These are phyloP conservation scores for Lagerstroemia fauriei DNA, from an alignment of 441 rosid species.

Conservation along the genomic window DNA sequence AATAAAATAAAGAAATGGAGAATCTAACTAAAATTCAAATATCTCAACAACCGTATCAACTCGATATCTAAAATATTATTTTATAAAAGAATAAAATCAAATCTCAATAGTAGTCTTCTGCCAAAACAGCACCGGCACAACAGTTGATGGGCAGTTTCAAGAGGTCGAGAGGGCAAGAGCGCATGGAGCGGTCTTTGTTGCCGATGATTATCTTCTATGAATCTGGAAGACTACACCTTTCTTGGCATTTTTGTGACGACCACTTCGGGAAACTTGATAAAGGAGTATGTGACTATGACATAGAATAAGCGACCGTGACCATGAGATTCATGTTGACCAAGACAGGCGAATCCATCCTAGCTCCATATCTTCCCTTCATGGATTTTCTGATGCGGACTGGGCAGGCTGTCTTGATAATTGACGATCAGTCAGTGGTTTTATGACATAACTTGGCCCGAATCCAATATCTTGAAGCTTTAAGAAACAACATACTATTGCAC, in stretches of 20 bases:
- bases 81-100: too few species aligned
- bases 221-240: constrained; percentile 27
- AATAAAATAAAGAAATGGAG: too few species aligned
- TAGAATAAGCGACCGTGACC: constrained; percentile 13
- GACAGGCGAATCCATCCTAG: constrained; percentile 12
- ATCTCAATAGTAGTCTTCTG: constrained; percentile 36
- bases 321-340: constrained; percentile 35
- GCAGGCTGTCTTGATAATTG: too few species aligned
- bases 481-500: constrained; percentile 3
- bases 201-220: constrained; percentile 22
- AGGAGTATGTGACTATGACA: constrained; percentile 14
- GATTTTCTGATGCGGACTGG: too few species aligned
- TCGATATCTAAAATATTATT: too few species aligned
- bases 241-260: constrained; percentile 35
- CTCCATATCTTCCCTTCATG: too few species aligned
- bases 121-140: not conserved
- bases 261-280: constrained; percentile 20
- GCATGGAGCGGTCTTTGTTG: constrained; percentile 37
- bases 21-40: too few species aligned
- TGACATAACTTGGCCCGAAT: too few species aligned
- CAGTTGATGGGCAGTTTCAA: constrained; percentile 20
- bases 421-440: too few species aligned
- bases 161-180: constrained; percentile 43
- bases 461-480: not conserved
- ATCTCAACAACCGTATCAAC: too few species aligned